Percentiles rank a stretch among this genome's conserved stretches.
Evolutionary conservation across 129 eudicot species (phyloP).

Genomic region (Saposhnikovia divaricata): DNA sequence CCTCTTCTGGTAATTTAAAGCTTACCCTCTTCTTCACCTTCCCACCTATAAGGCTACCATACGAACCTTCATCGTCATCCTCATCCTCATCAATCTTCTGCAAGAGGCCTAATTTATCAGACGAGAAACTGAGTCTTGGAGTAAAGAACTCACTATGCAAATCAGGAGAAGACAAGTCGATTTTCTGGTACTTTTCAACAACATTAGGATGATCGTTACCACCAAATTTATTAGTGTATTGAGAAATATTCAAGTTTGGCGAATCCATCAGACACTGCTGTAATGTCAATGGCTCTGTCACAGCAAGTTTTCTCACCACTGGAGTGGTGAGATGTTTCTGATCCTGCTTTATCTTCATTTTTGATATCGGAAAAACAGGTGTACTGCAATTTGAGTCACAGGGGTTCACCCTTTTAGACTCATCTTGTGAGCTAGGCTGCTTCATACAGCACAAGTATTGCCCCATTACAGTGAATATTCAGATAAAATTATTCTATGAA

Average conservation of each 20-base stretch:
- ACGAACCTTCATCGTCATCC: slow-evolving; percentile 11
- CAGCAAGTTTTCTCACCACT: background rate
- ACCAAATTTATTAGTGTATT: background rate
- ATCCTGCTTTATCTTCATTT: background rate
- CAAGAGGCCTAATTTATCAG: slow-evolving; percentile 15
- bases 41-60: slow-evolving; percentile 5
- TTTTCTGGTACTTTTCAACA: slow-evolving; percentile 1
- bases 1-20: slow-evolving; percentile 38
- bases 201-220: background rate
- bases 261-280: slow-evolving; percentile 16
- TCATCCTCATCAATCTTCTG: slow-evolving; percentile 34
- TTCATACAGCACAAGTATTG: slow-evolving; percentile 23
- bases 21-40: slow-evolving; percentile 33
- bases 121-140: slow-evolving; percentile 28
- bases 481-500: background rate
- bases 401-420: background rate
- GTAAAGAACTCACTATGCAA: slow-evolving; percentile 27
- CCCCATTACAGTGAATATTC: slow-evolving; percentile 12
- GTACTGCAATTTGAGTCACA: slow-evolving; percentile 5
- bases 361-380: background rate
- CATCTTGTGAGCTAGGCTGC: slow-evolving; percentile 3
- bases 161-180: slow-evolving; percentile 13
- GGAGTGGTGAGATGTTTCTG: background rate
- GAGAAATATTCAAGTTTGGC: slow-evolving; percentile 9
- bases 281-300: slow-evolving; percentile 7